Evolutionary conservation across 1,139 yeast species (phyloP), one percentile per base, ranked within the genome.

Genomic region (Diutina ranongensis): DNA sequence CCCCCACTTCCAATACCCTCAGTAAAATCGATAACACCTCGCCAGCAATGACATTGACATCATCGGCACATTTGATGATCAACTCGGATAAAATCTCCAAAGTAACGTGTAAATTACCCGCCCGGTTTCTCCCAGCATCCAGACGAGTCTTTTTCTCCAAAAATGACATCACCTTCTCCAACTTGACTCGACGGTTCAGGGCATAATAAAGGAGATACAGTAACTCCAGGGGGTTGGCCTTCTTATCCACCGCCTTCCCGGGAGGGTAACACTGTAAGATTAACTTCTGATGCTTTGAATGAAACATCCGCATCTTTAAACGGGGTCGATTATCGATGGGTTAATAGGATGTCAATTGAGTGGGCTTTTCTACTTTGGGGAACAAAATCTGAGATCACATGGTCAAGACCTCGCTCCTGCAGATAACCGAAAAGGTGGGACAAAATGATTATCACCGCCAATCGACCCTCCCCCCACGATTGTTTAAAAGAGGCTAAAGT

Each of bases 181-280:
- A 70, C 59, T 92, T 92, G 40, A 87, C 81, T 49, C 96, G 71
- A 54, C 97, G 72, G 7, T 96, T 83, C 40, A 94, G 81, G n/a
- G 95, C 96, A 61, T 89, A 89, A 67, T 85, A 92, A 38, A 89
- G 65, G 54, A 92, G 71, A 60, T 88, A 88, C 49, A 95, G 83
- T 46, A 94, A 71, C 61, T 92, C 97, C 15, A 95, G 86, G 1
- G 94, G 79, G 60, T 89, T 89, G 10, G 98, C 95, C 55, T 83
- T 82, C 64, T 88, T 88, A 55, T 88, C 96, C 5, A 76, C 73
- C 7, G 80, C 82, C 51, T 86, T 74, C 2, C 97, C 96, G 1
- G 94, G 77, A 2, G 96, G 98, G 60, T 89, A 92, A 67, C 98
- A 92, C 60, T 85, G 95, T 47, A 84, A 74, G 40, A 92, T 85